These are phyloP conservation scores for Wilcoxina mikolae DNA, from an alignment of 495 filamentous ascomycete genomes.

Conservation along the genomic window DNA sequence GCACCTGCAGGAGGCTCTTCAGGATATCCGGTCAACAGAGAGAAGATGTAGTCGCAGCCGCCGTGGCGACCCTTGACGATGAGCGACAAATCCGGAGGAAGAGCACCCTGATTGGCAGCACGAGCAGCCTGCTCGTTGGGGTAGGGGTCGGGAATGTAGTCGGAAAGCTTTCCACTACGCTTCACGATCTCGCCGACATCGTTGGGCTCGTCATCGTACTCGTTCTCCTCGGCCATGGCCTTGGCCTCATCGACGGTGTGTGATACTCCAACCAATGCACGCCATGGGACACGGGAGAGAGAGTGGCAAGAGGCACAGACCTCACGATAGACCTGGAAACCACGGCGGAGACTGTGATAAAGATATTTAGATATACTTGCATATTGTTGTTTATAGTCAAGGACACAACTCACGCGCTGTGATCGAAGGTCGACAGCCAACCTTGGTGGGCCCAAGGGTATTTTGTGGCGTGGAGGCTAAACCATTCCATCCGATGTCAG, in stretches of 20 bases:
- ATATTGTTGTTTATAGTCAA: not conserved
- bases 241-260: slow-evolving; percentile 97
- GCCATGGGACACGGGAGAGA: slow-evolving; percentile 83
- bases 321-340: slow-evolving; percentile 99
- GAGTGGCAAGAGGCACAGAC: slow-evolving; percentile 98
- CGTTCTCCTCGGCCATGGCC: slow-evolving; percentile 88
- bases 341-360: slow-evolving; percentile 76
- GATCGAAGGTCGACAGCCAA: slow-evolving; percentile 89
- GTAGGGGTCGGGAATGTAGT: slow-evolving; percentile 91
- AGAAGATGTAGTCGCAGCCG: slow-evolving; percentile 97
- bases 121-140: slow-evolving; percentile 97
- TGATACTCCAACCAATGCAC: slow-evolving; percentile 73
- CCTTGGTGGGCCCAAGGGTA: slow-evolving; percentile 94
- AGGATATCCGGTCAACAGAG: slow-evolving; percentile 91
- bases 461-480: slow-evolving; percentile 72
- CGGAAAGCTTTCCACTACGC: slow-evolving; percentile 92
- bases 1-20: slow-evolving; percentile 89
- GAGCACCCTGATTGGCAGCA: slow-evolving; percentile 93
- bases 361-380: slow-evolving; percentile 13
- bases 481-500: slow-evolving; percentile 4
- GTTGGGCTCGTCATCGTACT: slow-evolving; percentile 98
- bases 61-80: slow-evolving; percentile 97
- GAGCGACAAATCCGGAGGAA: slow-evolving; percentile 92
- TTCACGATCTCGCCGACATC: slow-evolving; percentile 95
- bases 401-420: slow-evolving; percentile 59